Evolutionary conservation across 176 grass and related monocot genomes (phyloP), one percentile per base, ranked within the genome.

Genomic region (Lolium multiflorum): DNA sequence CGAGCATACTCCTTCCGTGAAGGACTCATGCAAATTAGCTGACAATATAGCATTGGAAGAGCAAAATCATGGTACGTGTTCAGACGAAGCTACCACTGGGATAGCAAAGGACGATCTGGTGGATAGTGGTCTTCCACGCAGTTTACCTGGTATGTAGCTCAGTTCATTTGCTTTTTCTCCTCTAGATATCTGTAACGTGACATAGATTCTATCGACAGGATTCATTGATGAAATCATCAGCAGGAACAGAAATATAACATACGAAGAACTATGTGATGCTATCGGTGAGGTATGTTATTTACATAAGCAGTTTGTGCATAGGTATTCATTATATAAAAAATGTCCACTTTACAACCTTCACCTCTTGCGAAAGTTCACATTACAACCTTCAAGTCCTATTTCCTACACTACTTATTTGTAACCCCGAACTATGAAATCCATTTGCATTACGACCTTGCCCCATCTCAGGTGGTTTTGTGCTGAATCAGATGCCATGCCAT

Each of bases 151-250:
- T 98, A 92, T 41, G 48, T 62, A 79, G 79, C 52, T 86, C 31
- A 67, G 26, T 76, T 68, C 70, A 71, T 85, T n/a, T 25, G 31
- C 25, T 71, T 56, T 92, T 13, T 81, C 37, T 12, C 48, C 37
- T 62, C 41, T 84, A 77, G 58, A 83, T 28, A 22, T 25, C 46
- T 73, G 17, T 77, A 46, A 87, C 7, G 4, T 89, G 28, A 41
- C 63, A 28, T 88, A 37, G 56, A 63, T 81, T 65, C 52, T 83
- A 66, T 84, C 47, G 87, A 38, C 93, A 98, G 97, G 97, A 67
- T 94, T 96, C 78, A 98, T 98, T 79, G 90, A 92, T 63, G 90
- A 90, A 75, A 91, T 98, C 24, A 80, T 94, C 58, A 89, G 81
- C 84, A 93, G 82, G 54, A 85, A 92, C 71, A 83, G 67, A 59